A percentile compares a stretch with the other conserved stretches of the same genome.
Conservation (phyloP, 768 basidiomycete species). For the Hygrophoropsis aurantiaca region DNA sequence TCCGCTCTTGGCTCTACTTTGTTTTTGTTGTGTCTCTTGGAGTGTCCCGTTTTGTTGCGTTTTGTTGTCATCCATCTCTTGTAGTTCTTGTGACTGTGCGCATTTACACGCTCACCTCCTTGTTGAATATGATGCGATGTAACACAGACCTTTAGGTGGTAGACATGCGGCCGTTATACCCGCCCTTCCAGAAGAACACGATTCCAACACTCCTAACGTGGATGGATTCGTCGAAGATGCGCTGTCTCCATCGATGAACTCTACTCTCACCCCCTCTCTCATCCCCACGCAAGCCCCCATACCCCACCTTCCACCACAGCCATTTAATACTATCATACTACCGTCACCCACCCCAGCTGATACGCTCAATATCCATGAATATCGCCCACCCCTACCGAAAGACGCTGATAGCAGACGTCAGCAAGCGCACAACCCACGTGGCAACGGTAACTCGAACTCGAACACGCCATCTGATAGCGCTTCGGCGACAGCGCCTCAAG, state of each 20-base stretch:
- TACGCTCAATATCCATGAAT: slow-evolving; percentile 31
- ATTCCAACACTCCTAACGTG: slow-evolving; percentile 33
- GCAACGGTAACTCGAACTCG: slow-evolving; percentile 8
- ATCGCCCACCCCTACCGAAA: slow-evolving; percentile 25
- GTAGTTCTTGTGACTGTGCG: slow-evolving; percentile 11
- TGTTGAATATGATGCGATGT: slow-evolving; percentile 31
- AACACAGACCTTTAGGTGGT: slow-evolving; percentile 68
- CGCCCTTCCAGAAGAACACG: slow-evolving; percentile 74
- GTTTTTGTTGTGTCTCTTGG: slow-evolving; percentile 9
- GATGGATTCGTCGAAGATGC: slow-evolving; percentile 25
- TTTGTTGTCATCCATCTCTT: neutral
- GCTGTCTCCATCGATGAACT: slow-evolving; percentile 2
- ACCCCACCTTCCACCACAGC: slow-evolving; percentile 19
- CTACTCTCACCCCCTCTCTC: slow-evolving; percentile 17
- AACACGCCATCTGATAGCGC: slow-evolving; percentile 23
- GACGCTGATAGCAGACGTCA: slow-evolving; percentile 20
- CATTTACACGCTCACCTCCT: slow-evolving; percentile 22
- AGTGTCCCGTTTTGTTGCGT: neutral
- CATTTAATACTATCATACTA: slow-evolving; percentile 30
- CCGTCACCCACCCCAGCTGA: slow-evolving; percentile 26
- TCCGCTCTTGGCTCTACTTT: slow-evolving; percentile 5
- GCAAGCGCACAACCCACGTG: slow-evolving; percentile 11
- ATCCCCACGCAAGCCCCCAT: too few relatives aligned
- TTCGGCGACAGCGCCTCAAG: slow-evolving; percentile 11
- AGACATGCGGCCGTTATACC: slow-evolving; percentile 82